Conservation (phyloP, 345 rosid species). For the Angophora floribunda region DNA sequence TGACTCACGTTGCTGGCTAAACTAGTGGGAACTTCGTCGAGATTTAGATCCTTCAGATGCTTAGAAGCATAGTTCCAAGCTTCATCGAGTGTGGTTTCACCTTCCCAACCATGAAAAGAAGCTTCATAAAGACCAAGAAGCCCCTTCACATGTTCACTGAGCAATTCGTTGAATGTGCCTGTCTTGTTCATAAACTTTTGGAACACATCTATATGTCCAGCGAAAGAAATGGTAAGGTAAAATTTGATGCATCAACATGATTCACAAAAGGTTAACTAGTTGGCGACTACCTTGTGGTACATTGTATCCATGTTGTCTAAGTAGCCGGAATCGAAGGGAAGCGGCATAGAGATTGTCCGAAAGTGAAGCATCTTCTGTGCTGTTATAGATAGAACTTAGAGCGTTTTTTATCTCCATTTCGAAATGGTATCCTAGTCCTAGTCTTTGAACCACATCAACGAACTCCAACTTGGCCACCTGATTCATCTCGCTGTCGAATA, state of each 20-base stretch:
- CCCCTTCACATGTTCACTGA: neutral
- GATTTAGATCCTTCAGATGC: neutral
- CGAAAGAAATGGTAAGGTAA: neutral
- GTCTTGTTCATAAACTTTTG: neutral
- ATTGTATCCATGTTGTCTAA: neutral
- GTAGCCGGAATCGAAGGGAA: neutral
- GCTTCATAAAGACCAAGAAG: conserved; percentile 15
- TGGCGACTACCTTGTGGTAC: neutral
- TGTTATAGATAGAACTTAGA: neutral
- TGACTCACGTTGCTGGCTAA: neutral
- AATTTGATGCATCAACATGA: neutral
- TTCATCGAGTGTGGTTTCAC: conserved; percentile 1
- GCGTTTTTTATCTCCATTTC: neutral
- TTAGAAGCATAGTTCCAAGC: neutral
- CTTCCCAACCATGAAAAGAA: neutral
- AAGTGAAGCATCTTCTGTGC: neutral
- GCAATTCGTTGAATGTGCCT: neutral
- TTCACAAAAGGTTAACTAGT: neutral
- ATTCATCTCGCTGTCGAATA: neutral
- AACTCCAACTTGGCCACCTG: neutral
- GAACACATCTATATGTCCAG: neutral
- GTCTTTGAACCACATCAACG: conserved; percentile 3
- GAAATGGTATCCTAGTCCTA: conserved; percentile 11
- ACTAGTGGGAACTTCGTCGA: neutral
- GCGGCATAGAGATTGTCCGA: neutral